Conservation (phyloP, 192 early-diverging fungal genomes). For the Podila clonocystis region DNA sequence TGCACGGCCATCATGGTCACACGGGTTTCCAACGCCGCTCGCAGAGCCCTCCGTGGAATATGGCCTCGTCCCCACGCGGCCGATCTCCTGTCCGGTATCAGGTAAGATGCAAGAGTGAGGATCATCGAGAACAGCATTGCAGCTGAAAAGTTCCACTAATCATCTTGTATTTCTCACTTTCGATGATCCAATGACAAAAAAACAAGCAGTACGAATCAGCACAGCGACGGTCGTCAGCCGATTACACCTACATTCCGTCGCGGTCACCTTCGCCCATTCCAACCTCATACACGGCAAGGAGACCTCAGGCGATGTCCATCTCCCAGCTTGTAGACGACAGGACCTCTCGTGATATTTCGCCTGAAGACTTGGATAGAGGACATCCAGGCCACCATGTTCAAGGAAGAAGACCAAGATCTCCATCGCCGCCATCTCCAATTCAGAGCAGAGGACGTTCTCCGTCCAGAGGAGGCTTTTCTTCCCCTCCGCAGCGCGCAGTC, state of each 20-base stretch:
- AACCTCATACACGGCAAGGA: conserved; percentile 12
- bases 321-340: conserved; percentile 33
- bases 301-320: conserved; percentile 35
- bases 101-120: conserved; percentile 1
- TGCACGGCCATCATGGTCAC: conserved; percentile 24
- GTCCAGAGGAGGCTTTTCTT: neutral
- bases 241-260: conserved; percentile 37
- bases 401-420: conserved; percentile 7
- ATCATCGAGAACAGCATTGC: neutral
- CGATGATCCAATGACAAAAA: conserved; percentile 13
- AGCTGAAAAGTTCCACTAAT: neutral
- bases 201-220: conserved; percentile 8
- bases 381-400: conserved; percentile 10
- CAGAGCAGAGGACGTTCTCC: conserved; percentile 16
- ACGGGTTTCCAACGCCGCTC: conserved; percentile 21
- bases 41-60: conserved; percentile 18
- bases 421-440: conserved; percentile 7
- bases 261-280: conserved; percentile 31
- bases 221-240: neutral
- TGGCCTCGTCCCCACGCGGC: conserved; percentile 9
- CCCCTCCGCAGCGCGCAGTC: conserved; percentile 5
- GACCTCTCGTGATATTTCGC: conserved; percentile 19
- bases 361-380: conserved; percentile 18
- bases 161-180: neutral
- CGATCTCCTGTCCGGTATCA: conserved; percentile 37